Percentiles rank a stretch among this genome's conserved stretches.
These are phyloP conservation scores for Myxozyma vanderwaltii DNA, from an alignment of 805 yeast genomes.

Conservation along the genomic window DNA sequence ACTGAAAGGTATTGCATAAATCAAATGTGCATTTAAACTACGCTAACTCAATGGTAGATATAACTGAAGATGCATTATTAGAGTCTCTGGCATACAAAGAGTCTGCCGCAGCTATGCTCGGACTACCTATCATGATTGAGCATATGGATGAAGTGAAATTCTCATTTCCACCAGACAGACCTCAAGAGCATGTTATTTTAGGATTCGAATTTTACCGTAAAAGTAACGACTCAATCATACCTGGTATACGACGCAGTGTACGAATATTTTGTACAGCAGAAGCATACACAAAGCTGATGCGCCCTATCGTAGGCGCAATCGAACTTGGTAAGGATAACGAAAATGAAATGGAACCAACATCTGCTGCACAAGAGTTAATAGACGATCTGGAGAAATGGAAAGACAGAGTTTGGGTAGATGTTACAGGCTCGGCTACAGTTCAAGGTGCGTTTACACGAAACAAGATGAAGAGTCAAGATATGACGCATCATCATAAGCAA, in stretches of 20 bases:
- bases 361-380: conserved; percentile 16
- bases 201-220: conserved; percentile 23
- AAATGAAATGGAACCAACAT: background rate
- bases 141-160: conserved; percentile 16
- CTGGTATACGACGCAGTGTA: conserved; percentile 11
- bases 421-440: conserved; percentile 21
- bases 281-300: conserved; percentile 3
- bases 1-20: conserved; percentile 5
- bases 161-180: conserved; percentile 24
- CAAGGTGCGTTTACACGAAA: conserved; percentile 15
- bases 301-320: conserved; percentile 19
- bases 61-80: conserved; percentile 23
- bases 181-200: conserved; percentile 23
- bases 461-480: background rate
- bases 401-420: conserved; percentile 18
- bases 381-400: conserved; percentile 8
- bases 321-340: conserved; percentile 7
- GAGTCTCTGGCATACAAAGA: conserved; percentile 30
- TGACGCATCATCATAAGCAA: background rate
- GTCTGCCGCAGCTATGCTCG: conserved; percentile 16
- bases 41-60: conserved; percentile 3
- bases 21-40: no score
- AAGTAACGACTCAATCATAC: background rate
- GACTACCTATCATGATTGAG: conserved; percentile 26
- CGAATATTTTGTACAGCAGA: conserved; percentile 22